Base-by-base conservation (phyloP, 177 flowering plant genomes). In the Vitis hybrid region DNA sequence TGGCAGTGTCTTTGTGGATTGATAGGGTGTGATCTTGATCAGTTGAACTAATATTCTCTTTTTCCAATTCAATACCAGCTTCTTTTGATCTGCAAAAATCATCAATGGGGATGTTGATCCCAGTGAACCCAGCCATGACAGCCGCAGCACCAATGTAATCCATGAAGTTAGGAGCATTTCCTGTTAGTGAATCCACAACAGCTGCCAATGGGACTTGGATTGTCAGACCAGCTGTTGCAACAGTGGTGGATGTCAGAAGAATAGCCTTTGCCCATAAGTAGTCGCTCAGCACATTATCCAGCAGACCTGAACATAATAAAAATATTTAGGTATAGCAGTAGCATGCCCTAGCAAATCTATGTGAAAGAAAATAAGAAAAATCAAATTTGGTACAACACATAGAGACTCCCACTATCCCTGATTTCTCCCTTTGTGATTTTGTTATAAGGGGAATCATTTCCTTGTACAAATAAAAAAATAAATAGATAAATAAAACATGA, bases 171-270 rank as follows among this genome's bases (percentile, higher is more conserved):
- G 97, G 99, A 10, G 91, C 84, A 81, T 86, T 81, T 40, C 98
- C 97, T 2, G 77, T 87, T 19, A 95, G 5, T 18, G 91, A 70
- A 79, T 96, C 98, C 40, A 92, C 92, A 52, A 93, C 23, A 34
- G 94, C 97, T 54, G 99, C 99, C 78, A 96, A 69, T 5, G 99
- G 98, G 7, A 93, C 97, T 80, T 96, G 99, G 76, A 96, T 93
- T 10, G 99, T 88, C 34, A 96, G 91, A 62, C 99, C 98, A 48
- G 99, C 97, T 23, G 99, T 93, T 60, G 98, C 97, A 49, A 93
- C 98, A 1, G 98, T 95, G 17, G 99, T 82, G 2, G 94, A 83
- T 7, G 98, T 96, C 48, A 96, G 78, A 70, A 96, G 89, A 75
- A 93, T 89, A 21, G 98, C 99, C 80, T 91, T 91, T 45, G 95